A percentile compares a stretch with the other conserved stretches of the same genome.
Conservation (phyloP, 306 rosid species). For the Cicer cuneatum region DNA sequence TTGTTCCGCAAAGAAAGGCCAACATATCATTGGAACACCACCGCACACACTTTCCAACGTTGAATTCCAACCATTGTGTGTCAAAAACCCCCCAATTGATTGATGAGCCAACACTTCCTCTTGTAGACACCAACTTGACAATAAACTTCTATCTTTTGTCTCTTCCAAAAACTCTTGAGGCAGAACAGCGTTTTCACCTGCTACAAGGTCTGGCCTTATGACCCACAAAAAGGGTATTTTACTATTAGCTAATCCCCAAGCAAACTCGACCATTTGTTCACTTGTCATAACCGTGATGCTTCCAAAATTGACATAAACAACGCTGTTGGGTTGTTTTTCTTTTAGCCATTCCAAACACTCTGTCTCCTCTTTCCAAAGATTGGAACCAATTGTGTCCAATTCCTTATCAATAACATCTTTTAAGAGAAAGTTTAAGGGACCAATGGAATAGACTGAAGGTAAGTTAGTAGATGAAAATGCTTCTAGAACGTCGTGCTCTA, state of each 20-base stretch:
- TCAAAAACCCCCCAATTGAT: slow-evolving; percentile 67
- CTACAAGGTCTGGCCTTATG: slow-evolving; percentile 62
- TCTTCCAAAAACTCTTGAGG: slow-evolving; percentile 49
- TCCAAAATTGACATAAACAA: slow-evolving; percentile 77
- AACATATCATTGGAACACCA: slow-evolving; percentile 71
- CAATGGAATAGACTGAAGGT: slow-evolving; percentile 59
- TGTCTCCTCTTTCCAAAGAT: slow-evolving; percentile 72
- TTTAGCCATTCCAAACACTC: slow-evolving; percentile 69
- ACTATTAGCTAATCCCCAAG: slow-evolving; percentile 78
- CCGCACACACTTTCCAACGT: slow-evolving; percentile 62
- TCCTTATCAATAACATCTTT: slow-evolving; percentile 37
- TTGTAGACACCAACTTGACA: slow-evolving; percentile 73
- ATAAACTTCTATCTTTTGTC: slow-evolving; percentile 49
- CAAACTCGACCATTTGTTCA: slow-evolving; percentile 64
- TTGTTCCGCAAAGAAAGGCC: slow-evolving; percentile 83
- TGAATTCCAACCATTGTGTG: slow-evolving; percentile 83
- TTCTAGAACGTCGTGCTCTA: slow-evolving; percentile 49
- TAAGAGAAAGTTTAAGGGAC: slow-evolving; percentile 50
- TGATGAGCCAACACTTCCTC: slow-evolving; percentile 64
- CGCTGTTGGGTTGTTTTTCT: slow-evolving; percentile 46
- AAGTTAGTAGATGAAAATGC: slow-evolving; percentile 38
- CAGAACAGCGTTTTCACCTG: slow-evolving; percentile 44
- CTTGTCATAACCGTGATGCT: slow-evolving; percentile 67
- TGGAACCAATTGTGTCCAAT: slow-evolving; percentile 49
- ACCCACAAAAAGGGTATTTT: slow-evolving; percentile 60